These are phyloP conservation scores for Pulicaria dysenterica DNA, from an alignment of 129 eudicot species.

Conservation along the genomic window DNA sequence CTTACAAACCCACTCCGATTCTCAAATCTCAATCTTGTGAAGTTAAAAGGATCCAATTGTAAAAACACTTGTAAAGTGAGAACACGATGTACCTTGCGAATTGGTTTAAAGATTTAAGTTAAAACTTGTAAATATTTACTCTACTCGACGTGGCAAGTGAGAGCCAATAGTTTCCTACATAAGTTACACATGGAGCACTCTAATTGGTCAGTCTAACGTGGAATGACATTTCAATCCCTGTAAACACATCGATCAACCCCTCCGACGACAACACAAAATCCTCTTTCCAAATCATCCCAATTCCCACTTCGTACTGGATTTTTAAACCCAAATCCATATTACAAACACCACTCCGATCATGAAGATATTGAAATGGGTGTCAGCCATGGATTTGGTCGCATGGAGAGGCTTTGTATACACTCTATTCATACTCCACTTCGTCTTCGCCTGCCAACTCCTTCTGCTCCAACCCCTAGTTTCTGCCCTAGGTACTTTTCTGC, in stretches of 20 bases:
- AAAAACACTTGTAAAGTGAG: background rate
- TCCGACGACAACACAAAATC: constrained; percentile 10
- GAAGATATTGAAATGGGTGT: constrained; percentile 44
- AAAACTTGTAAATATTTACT: background rate
- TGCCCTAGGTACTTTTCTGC: constrained; percentile 58
- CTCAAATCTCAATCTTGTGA: no score
- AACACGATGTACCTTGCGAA: background rate
- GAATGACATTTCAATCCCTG: constrained; percentile 40
- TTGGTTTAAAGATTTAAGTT: background rate
- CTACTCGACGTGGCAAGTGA: constrained; percentile 20
- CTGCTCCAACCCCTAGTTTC: constrained; percentile 93
- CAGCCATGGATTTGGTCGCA: constrained; percentile 71
- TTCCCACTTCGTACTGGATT: constrained; percentile 10
- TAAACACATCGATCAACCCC: constrained; percentile 13
- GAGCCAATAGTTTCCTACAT: constrained; percentile 11
- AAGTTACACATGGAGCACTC: constrained; percentile 34
- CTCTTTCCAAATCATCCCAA: background rate
- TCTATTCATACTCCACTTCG: constrained; percentile 78
- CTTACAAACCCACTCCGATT: no score
- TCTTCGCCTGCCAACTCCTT: constrained; percentile 73
- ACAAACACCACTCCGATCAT: constrained; percentile 26
- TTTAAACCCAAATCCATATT: constrained; percentile 7
- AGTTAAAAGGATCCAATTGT: background rate
- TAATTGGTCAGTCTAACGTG: constrained; percentile 47
- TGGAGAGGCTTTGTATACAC: constrained; percentile 76